Conservation (phyloP, 805 yeast species). For the Diddensiella transvaalensis region DNA sequence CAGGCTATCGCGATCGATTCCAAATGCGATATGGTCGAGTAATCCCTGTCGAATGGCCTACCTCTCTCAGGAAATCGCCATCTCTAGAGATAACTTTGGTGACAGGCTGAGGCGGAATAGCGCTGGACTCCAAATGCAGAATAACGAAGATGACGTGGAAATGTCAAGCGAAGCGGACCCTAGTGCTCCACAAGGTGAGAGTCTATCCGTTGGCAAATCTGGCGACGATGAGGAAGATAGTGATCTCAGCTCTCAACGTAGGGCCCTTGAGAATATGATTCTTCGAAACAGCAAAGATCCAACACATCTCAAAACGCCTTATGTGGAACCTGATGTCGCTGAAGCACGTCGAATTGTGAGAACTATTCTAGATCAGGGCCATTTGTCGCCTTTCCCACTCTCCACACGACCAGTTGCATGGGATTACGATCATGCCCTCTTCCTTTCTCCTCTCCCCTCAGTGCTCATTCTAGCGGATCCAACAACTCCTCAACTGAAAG, state of each 20-base stretch:
- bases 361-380: constrained; percentile 84
- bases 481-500: constrained; percentile 65
- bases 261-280: constrained; percentile 20
- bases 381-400: constrained; percentile 72
- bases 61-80: constrained; percentile 75
- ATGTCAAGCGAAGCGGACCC: background rate
- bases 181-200: background rate
- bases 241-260: constrained; percentile 17
- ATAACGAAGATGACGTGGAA: constrained; percentile 18
- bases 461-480: constrained; percentile 61
- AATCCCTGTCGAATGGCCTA: constrained; percentile 81
- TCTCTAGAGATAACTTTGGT: constrained; percentile 70
- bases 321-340: constrained; percentile 27
- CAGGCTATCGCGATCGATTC: constrained; percentile 53
- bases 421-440: constrained; percentile 64
- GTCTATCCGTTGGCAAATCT: background rate
- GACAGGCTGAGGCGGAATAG: constrained; percentile 69
- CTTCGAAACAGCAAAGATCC: constrained; percentile 9
- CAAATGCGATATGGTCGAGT: constrained; percentile 55
- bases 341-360: constrained; percentile 55
- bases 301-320: constrained; percentile 13
- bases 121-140: constrained; percentile 44
- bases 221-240: constrained; percentile 26
- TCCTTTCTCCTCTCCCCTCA: constrained; percentile 77
- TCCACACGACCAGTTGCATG: constrained; percentile 61